Evolutionary conservation across 2,329 filamentous ascomycete genomes (phyloP).

Genomic region (Ophiostoma tasmaniense): DNA sequence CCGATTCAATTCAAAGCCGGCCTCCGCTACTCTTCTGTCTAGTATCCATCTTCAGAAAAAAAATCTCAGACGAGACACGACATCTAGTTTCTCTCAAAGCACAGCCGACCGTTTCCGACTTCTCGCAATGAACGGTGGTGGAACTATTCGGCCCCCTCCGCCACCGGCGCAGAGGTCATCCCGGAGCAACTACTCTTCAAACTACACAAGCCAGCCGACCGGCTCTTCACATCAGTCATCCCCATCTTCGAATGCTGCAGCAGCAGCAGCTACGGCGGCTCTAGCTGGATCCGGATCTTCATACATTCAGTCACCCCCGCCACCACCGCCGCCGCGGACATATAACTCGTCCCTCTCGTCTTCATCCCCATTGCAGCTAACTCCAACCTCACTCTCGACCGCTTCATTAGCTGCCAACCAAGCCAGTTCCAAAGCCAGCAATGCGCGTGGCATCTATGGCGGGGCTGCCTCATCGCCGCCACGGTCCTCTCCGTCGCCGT

Average conservation of each 20-base stretch:
- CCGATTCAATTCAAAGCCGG: neutral
- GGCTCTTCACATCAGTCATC: neutral
- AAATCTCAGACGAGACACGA: neutral
- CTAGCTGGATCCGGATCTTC: neutral
- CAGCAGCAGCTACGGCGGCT: conserved; percentile 2
- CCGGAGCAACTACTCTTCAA: conserved; percentile 49
- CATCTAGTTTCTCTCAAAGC: neutral
- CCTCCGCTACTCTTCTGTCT: neutral
- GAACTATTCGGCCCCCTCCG: conserved; percentile 13
- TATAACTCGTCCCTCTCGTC: conserved; percentile 5
- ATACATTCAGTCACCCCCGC: conserved; percentile 11
- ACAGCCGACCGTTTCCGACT: neutral
- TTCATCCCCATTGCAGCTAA: conserved; percentile 13
- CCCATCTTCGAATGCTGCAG: neutral
- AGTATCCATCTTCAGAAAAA: neutral
- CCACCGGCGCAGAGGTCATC: conserved; percentile 13
- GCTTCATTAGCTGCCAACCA: conserved; percentile 12
- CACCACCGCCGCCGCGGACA: conserved; percentile 3
- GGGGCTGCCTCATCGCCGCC: neutral
- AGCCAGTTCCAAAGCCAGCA: conserved; percentile 1
- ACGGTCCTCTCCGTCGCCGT: neutral
- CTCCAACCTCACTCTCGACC: conserved; percentile 14
- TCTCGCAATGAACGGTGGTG: conserved; percentile 13
- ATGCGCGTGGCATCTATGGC: neutral
- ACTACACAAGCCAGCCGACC: conserved; percentile 32